Evolutionary conservation across 2,329 filamentous ascomycete species (phyloP).

Genomic region (Colletotrichum sp.): DNA sequence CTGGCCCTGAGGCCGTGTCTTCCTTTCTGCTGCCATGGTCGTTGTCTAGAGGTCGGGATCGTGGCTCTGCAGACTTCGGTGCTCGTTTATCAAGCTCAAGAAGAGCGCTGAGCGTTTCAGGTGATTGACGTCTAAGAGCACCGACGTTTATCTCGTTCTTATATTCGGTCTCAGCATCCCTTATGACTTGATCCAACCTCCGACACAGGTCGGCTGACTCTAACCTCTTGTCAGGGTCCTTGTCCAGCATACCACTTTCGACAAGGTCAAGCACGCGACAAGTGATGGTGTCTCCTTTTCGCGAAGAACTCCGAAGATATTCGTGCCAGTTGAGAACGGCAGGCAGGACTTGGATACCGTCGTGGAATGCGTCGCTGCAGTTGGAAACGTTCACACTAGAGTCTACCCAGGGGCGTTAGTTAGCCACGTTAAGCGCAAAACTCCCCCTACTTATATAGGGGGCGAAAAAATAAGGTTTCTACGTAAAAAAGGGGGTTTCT

Average conservation of each 20-base stretch:
- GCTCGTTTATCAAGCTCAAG: background rate
- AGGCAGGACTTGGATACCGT: background rate
- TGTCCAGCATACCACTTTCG: background rate
- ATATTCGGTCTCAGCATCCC: too few species aligned
- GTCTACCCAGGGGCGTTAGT: too few species aligned
- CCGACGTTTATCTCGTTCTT: too few species aligned
- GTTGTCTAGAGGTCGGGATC: background rate
- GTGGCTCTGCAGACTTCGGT: background rate
- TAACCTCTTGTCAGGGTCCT: background rate
- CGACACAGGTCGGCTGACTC: too few species aligned
- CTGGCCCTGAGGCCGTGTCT: too few species aligned
- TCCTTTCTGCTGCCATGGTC: background rate
- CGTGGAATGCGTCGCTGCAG: background rate
- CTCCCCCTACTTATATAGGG: too few species aligned
- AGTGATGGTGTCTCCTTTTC: background rate
- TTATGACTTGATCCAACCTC: too few species aligned
- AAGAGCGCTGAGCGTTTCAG: too few species aligned
- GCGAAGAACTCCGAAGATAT: background rate
- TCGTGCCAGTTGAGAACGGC: background rate
- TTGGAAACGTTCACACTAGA: background rate
- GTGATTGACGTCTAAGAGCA: too few species aligned
- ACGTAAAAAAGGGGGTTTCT: too few species aligned
- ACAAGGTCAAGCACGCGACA: background rate
- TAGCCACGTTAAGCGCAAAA: too few species aligned
- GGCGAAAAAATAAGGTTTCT: too few species aligned